Evolutionary conservation across 1,284 basidiomycete genomes (phyloP).

Genomic region (Sanguinoderma infundibulare): DNA sequence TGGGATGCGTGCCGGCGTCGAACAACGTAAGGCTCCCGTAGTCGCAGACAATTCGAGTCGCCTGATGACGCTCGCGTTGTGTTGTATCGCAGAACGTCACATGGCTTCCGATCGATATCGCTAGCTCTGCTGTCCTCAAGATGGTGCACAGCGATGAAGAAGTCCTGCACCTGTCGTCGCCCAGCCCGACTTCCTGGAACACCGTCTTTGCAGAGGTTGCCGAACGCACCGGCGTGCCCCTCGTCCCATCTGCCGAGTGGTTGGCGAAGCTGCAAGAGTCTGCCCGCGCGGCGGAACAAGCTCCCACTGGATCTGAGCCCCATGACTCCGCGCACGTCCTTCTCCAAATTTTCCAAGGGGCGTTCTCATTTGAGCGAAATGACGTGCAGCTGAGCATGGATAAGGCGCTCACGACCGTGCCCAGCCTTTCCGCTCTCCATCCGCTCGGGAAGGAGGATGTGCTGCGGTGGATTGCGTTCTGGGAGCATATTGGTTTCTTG

Average conservation of each 20-base stretch:
- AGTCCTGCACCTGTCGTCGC: slow-evolving; percentile 35
- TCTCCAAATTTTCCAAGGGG: no score
- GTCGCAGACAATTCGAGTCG: no score
- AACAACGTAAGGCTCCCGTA: no score
- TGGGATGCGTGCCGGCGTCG: no score
- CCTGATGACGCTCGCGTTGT: no score
- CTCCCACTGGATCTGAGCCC: no score
- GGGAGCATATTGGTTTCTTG: slow-evolving; percentile 14
- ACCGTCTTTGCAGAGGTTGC: slow-evolving; percentile 24
- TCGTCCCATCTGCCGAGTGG: slow-evolving; percentile 33
- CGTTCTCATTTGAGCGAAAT: no score
- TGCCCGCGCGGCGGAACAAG: no score
- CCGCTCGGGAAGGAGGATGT: slow-evolving; percentile 4
- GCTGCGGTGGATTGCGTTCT: slow-evolving; percentile 14
- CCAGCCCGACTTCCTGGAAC: slow-evolving; percentile 31
- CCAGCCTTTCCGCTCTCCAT: not conserved
- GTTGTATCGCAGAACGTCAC: slow-evolving; percentile 22
- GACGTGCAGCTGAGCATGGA: no score
- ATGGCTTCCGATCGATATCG: slow-evolving; percentile 30
- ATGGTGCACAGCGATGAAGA: slow-evolving; percentile 23
- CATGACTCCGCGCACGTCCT: no score
- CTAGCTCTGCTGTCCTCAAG: slow-evolving; percentile 25
- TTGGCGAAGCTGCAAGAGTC: slow-evolving; percentile 3
- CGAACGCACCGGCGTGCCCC: slow-evolving; percentile 22
- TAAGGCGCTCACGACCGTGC: no score